Base-by-base conservation (phyloP, 1,284 basidiomycete genomes). In the Hemileia vastatrix region DNA sequence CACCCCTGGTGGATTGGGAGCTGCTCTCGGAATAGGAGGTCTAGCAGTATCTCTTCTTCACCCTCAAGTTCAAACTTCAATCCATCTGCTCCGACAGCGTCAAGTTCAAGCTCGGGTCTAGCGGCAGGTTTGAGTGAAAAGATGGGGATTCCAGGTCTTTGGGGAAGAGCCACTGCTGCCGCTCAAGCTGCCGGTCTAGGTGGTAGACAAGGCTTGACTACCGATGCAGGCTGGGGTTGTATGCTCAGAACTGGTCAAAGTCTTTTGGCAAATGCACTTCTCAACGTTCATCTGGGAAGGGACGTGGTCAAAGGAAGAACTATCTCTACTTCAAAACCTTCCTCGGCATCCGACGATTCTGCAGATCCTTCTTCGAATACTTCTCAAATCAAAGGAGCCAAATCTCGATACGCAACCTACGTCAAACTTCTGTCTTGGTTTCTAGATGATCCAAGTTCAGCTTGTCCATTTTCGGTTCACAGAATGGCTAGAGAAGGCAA, bases 401-500 rank as follows among this genome's bases (percentile, higher is more conserved):
- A 27, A 27, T 8, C 24, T 18, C 55, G n/a, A n/a, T n/a, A n/a
- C n/a, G 77, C 77, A 2, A 76, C 82, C 1, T 95, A 96, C 72
- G 86, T 92, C 19, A 86, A 86, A 68, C 86, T 96, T 59, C 70
- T 97, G 23, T 88, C 88, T 0, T 95, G 92, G 89, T 97, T 97
- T 79, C 78, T 97, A 61, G 94, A 98, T 74, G 86, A 88, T 9
- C 92, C 93, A 0, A 84, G 86, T 0, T 83, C 87, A 0, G 80
- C 86, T 18, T 86, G 87, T 51, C 93, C 94, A 0, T 98, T 97
- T 76, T 89, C 89, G 67, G 89, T 98, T 1, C 94, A 98, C 77
- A 83, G 90, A 48, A 95, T 98, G 86, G 93, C 92, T 0, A 79
- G 92, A n/a, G 88, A 92, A 4, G 94, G 94, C 2, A 93, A 95